These are phyloP conservation scores for Magnolia officinalis DNA, from an alignment of 164 flowering plant genomes.

Conservation along the genomic window DNA sequence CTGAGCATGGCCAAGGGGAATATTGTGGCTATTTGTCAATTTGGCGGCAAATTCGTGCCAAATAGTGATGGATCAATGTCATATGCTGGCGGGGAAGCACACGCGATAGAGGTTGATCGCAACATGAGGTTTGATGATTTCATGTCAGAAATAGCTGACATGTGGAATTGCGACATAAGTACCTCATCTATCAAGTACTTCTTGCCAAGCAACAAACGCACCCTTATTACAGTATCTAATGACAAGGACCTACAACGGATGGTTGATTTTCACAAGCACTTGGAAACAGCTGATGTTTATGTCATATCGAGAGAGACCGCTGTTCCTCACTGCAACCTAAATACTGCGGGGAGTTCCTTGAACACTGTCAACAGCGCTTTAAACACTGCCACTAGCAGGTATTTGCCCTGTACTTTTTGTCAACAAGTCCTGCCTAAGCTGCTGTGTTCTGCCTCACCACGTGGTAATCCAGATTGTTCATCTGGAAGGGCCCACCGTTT, in stretches of 20 bases:
- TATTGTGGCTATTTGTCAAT: constrained; percentile 65
- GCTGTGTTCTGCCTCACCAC: neutral
- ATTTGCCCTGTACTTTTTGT: neutral
- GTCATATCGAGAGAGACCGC: constrained; percentile 41
- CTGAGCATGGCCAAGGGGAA: constrained; percentile 39
- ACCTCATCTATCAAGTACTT: constrained; percentile 63
- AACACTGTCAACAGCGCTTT: neutral
- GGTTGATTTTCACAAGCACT: constrained; percentile 52
- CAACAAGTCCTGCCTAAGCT: neutral
- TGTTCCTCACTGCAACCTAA: constrained; percentile 3
- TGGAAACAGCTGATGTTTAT: constrained; percentile 46
- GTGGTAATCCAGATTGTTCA: neutral
- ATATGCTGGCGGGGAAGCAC: constrained; percentile 74
- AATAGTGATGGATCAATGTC: constrained; percentile 58
- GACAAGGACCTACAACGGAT: constrained; percentile 68
- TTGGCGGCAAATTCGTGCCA: constrained; percentile 60
- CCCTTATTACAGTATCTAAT: constrained; percentile 56
- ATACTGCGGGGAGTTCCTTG: neutral
- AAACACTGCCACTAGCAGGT: neutral
- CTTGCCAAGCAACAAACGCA: constrained; percentile 63
- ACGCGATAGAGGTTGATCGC: constrained; percentile 50
- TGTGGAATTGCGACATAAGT: constrained; percentile 41
- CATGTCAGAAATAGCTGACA: constrained; percentile 56
- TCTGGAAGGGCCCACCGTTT: neutral
- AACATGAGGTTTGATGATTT: constrained; percentile 57